These are phyloP conservation scores for Cyberlindnera mycetangii DNA, from an alignment of 805 yeast species.

Conservation along the genomic window DNA sequence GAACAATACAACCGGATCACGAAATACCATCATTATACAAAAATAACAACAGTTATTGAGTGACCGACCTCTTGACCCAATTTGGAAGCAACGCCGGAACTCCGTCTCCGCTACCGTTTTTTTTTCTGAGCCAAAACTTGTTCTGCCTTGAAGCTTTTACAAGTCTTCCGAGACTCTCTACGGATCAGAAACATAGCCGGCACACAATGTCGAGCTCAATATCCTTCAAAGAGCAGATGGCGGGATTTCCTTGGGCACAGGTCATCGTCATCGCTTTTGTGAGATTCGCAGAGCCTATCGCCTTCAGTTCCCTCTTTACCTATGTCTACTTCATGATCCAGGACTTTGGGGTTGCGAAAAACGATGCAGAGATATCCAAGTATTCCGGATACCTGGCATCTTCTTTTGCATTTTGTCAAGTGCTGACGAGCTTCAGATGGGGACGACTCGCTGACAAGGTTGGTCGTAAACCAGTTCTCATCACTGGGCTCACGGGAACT, in stretches of 20 bases:
- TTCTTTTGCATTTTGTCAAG: constrained; percentile 17
- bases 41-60: neutral
- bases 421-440: constrained; percentile 18
- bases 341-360: constrained; percentile 19
- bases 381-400: constrained; percentile 21
- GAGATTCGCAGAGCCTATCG: constrained; percentile 22
- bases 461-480: constrained; percentile 21
- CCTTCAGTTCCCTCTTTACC: constrained; percentile 21
- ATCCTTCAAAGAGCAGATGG: constrained; percentile 17
- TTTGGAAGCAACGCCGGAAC: neutral
- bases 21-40: neutral
- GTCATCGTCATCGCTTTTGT: constrained; percentile 18
- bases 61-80: neutral
- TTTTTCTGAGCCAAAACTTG: neutral
- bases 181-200: neutral
- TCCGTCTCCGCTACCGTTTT: neutral
- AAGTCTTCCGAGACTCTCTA: no score
- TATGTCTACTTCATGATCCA: constrained; percentile 22
- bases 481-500: constrained; percentile 17
- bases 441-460: constrained; percentile 17
- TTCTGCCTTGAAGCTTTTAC: neutral
- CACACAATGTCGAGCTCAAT: constrained; percentile 1
- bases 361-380: constrained; percentile 18
- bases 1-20: no score
- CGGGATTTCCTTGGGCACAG: constrained; percentile 20